Percentiles rank a stretch among this genome's conserved stretches.
These are phyloP conservation scores for Silene latifolia DNA, from an alignment of 148 eudicot genomes.

Conservation along the genomic window DNA sequence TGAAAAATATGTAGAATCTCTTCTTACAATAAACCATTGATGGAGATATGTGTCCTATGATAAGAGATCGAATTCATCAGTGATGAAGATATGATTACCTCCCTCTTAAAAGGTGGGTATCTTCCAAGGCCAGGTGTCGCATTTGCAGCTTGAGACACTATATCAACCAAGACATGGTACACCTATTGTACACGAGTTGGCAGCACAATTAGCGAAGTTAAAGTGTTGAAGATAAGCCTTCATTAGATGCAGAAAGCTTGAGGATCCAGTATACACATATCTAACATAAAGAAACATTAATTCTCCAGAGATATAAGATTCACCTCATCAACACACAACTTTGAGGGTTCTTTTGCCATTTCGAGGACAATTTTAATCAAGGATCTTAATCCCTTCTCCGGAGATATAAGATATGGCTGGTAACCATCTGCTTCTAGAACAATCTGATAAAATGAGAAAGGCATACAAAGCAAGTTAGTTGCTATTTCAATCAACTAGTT, in stretches of 20 bases:
- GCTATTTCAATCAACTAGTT: neutral
- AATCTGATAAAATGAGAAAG: constrained; percentile 44
- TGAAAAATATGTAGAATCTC: neutral
- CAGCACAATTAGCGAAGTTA: neutral
- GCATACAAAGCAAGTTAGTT: constrained; percentile 9
- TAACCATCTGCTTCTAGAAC: constrained; percentile 99
- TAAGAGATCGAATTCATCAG: neutral
- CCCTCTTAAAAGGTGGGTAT: constrained; percentile 97
- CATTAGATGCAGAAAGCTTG: neutral
- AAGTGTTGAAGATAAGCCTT: neutral
- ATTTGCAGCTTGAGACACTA: constrained; percentile 94
- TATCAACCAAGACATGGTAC: constrained; percentile 87
- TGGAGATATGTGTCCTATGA: neutral
- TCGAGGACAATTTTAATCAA: constrained; percentile 83
- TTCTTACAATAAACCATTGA: neutral
- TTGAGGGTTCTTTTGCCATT: constrained; percentile 96
- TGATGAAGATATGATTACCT: constrained; percentile 41
- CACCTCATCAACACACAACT: constrained; percentile 99
- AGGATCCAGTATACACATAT: neutral
- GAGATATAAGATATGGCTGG: constrained; percentile 98
- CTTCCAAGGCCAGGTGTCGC: constrained; percentile 97
- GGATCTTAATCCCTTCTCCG: constrained; percentile 95
- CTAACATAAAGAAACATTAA: neutral
- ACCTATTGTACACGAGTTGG: constrained; percentile 44
- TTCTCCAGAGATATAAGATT: neutral